A percentile compares a stretch with the other conserved stretches of the same genome.
Evolutionary conservation across 805 yeast genomes (phyloP).

Genomic region (Nakazawaea laoshanensis): DNA sequence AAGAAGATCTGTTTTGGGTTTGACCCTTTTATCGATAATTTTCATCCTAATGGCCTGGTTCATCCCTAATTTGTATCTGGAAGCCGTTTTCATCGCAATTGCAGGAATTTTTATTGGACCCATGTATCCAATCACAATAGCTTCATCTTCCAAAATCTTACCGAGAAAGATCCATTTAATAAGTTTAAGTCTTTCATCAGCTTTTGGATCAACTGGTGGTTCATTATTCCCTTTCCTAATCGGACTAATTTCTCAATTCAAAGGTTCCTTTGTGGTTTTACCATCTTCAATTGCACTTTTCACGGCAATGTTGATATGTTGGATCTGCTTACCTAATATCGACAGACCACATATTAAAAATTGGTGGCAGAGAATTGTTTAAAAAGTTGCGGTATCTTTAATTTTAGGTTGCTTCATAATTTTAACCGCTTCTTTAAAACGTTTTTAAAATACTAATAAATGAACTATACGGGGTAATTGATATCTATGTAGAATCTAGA

Average conservation of each 20-base stretch:
- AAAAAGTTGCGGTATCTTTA: neutral
- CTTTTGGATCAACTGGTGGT: conserved; percentile 51
- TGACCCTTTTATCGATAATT: conserved; percentile 24
- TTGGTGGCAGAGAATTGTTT: conserved; percentile 17
- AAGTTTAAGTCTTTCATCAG: conserved; percentile 40
- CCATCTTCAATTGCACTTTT: conserved; percentile 35
- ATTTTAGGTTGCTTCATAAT: neutral
- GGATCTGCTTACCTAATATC: conserved; percentile 36
- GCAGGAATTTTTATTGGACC: conserved; percentile 64
- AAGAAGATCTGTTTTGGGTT: conserved; percentile 31
- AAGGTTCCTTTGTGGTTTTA: conserved; percentile 39
- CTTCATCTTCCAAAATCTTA: conserved; percentile 31
- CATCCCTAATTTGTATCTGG: conserved; percentile 32
- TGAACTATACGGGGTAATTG: too few species aligned
- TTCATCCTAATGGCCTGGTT: conserved; percentile 40
- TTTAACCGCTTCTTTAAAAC: neutral
- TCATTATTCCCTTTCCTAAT: conserved; percentile 45
- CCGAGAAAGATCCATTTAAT: conserved; percentile 44
- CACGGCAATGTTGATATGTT: conserved; percentile 24
- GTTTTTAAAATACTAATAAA: too few species aligned
- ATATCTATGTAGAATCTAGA: too few species aligned
- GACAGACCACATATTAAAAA: conserved; percentile 21
- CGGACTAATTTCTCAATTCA: conserved; percentile 37
- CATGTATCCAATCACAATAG: conserved; percentile 42
- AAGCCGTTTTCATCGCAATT: conserved; percentile 37